phyloP scores from a whole-genome alignment of 228 moss, liverwort and hornwort species.

The Sphagnum magellanicum region DNA sequence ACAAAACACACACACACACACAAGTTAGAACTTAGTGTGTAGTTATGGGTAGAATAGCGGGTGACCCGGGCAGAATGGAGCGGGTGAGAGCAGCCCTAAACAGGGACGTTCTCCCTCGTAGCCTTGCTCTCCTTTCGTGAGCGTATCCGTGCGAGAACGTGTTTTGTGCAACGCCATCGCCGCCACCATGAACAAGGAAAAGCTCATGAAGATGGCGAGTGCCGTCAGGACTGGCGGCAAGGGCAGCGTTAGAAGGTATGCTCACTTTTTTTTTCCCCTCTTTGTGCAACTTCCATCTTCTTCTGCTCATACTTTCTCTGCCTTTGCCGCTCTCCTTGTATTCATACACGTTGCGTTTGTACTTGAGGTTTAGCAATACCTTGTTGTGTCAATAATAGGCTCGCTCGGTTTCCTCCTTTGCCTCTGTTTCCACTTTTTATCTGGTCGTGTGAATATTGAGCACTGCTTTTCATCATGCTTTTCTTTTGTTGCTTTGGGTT shows the following conservation, averaged over 20 bases:
- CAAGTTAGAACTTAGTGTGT: not conserved
- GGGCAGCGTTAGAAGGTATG: slow-evolving; percentile 54
- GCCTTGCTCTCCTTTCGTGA: not conserved
- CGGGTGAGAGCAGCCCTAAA: not conserved
- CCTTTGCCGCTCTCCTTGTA: not conserved
- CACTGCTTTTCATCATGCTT: no score
- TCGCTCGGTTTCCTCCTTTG: not conserved
- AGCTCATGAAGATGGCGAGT: slow-evolving; percentile 65
- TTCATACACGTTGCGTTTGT: not conserved
- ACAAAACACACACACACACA: not conserved
- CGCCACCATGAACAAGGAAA: slow-evolving; percentile 53
- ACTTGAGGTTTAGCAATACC: not conserved
- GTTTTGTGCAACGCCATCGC: not conserved
- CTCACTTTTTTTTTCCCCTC: not conserved
- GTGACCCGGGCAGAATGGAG: not conserved
- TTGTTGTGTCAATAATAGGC: not conserved
- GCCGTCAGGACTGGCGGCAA: slow-evolving; percentile 59
- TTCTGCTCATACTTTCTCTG: not conserved
- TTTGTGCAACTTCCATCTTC: not conserved
- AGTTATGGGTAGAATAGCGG: not conserved
- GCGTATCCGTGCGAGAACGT: not conserved
- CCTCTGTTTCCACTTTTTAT: not conserved
- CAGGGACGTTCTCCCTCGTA: not conserved
- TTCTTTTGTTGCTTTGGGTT: no score
- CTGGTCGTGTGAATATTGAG: not conserved